Evolutionary conservation across 164 flowering plant genomes (phyloP), one percentile per base, ranked within the genome.

Genomic region (Berberis thunbergii): DNA sequence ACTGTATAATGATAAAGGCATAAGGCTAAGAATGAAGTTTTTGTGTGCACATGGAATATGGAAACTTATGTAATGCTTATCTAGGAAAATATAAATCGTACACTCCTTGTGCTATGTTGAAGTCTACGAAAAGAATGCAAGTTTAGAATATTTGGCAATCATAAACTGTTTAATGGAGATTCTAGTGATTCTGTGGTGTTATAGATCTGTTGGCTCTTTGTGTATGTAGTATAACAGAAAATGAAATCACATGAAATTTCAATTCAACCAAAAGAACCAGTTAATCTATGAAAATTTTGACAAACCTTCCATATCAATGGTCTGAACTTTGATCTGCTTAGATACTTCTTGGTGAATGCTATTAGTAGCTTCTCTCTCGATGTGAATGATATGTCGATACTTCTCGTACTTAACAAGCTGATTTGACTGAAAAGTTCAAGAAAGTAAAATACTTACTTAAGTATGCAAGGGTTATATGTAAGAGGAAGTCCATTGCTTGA

Each of bases 361-460:
- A 41, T 66, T 74, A 41, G 62, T 9, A 8, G 45, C 61, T 64
- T 70, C 83, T 70, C 54, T 75, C 74, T 88, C 86, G 38, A 80
- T 73, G 70, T 75, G 74, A 7, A 84, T 86, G 72, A 93, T 76
- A 74, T 94, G 97, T 54, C 96, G 95, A 68, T 93, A 93, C 76
- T 73, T 83, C 58, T 77, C 80, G 69, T 81, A 74, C 63, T 64
- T 68, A 11, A 66, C 76, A 53, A 84, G 91, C 69, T 77, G 83
- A 76, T 84, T 73, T 49, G 83, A 70, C 98, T 93, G 74, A 44
- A 54, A 59, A 43, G 39, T 2, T 41, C n/a, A 43, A 41, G 62
- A 49, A 59, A 9, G 8, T 8, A 58, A 4, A 2, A 49, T 57
- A 57, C 10, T 38, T 38, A 13, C 41, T 41, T 4, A 52, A 44